These are phyloP conservation scores for Carallia pectinifolia DNA, from an alignment of 345 rosid species.

Conservation along the genomic window DNA sequence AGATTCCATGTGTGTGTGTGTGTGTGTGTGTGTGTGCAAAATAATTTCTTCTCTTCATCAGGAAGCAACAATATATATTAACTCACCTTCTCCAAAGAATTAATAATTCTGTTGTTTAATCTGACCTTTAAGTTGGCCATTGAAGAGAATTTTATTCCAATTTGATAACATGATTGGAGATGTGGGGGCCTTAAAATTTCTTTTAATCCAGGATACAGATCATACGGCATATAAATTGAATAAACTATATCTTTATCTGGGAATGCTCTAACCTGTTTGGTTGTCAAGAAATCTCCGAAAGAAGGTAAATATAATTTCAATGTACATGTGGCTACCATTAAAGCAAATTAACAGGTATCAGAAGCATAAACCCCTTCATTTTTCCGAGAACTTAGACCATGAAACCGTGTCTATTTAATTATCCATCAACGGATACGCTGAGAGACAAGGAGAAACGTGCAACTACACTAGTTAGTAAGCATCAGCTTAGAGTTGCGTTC, in stretches of 20 bases:
- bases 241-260: background rate
- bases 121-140: background rate
- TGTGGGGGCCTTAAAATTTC: background rate
- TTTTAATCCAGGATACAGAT: background rate
- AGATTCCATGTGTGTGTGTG: too few relatives aligned
- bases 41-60: background rate
- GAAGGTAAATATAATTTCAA: too few relatives aligned
- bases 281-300: background rate
- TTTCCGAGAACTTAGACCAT: background rate
- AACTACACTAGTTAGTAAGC: background rate
- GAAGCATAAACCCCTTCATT: background rate
- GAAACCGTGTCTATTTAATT: background rate
- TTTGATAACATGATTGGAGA: background rate
- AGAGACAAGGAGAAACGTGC: background rate
- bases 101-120: background rate
- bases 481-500: background rate
- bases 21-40: too few relatives aligned
- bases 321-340: too few relatives aligned
- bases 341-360: too few relatives aligned
- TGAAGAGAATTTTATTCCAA: background rate
- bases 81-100: background rate
- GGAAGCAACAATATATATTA: background rate
- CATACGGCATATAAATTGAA: background rate
- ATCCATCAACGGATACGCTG: background rate
- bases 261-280: background rate